phyloP scores from a whole-genome alignment of 2,329 filamentous ascomycete genomes.

The Botrytis hyacinthi region DNA sequence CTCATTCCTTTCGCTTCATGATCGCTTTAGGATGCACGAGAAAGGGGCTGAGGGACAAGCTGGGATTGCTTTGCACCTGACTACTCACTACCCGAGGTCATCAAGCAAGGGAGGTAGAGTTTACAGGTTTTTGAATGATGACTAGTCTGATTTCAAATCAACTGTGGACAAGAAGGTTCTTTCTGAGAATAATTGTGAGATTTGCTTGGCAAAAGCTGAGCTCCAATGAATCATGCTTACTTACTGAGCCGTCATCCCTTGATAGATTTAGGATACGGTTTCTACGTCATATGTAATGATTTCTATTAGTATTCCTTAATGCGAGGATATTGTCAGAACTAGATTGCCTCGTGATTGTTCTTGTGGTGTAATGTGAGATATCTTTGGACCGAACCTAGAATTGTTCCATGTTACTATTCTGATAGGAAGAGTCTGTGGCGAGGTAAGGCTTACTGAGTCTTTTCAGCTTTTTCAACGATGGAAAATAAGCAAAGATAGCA shows the following conservation, averaged over 20 bases:
- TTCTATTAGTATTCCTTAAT: not conserved
- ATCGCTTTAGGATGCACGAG: not conserved
- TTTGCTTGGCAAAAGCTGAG: not conserved
- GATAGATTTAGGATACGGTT: not conserved
- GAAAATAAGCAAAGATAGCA: not conserved
- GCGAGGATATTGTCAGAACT: not conserved
- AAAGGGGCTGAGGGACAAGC: not conserved
- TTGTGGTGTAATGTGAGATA: not conserved
- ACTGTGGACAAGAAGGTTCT: not conserved
- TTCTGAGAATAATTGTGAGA: not conserved
- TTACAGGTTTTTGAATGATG: not conserved
- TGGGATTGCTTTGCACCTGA: not conserved
- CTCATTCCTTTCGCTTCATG: not conserved
- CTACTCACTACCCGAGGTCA: not conserved
- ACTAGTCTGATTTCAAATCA: not conserved
- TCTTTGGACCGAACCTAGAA: not conserved
- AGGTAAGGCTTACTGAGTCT: not conserved
- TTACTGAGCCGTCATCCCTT: not conserved
- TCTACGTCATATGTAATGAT: not conserved
- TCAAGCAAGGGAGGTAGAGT: not conserved
- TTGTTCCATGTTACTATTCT: not conserved
- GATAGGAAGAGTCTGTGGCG: not conserved
- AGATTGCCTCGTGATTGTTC: not conserved
- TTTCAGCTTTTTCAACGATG: not conserved
- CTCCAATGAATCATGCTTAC: not conserved